A percentile compares a stretch with the other conserved stretches of the same genome.
Conservation (phyloP, 371 early-diverging fungal genomes). For the Lichtheimia ramosa region DNA sequence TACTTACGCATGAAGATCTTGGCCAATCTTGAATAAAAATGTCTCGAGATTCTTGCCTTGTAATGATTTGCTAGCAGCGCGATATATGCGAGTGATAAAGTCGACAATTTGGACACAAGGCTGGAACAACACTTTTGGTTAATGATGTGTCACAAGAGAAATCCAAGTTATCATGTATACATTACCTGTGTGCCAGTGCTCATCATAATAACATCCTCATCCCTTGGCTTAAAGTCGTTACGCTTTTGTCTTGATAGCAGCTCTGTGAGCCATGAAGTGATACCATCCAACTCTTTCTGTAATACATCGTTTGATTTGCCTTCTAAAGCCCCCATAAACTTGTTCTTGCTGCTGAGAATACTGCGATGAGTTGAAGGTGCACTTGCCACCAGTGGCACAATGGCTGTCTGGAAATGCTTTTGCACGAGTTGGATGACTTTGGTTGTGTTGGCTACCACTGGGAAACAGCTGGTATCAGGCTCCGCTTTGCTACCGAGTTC, state of each 20-base stretch:
- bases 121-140: conserved; percentile 20
- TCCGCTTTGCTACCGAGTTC: conserved; percentile 68
- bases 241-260: conserved; percentile 69
- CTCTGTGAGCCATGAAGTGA: conserved; percentile 57
- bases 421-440: conserved; percentile 83
- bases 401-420: conserved; percentile 83
- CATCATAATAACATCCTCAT: conserved; percentile 76
- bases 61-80: conserved; percentile 58
- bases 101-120: conserved; percentile 76
- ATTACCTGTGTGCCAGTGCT: conserved; percentile 69
- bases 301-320: conserved; percentile 72
- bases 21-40: conserved; percentile 79
- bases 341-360: conserved; percentile 81
- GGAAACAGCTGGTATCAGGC: conserved; percentile 74
- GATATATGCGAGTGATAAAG: conserved; percentile 63
- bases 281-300: conserved; percentile 76
- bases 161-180: not conserved
- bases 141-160: not conserved
- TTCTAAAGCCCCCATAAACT: conserved; percentile 80
- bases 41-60: conserved; percentile 80
- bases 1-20: conserved; percentile 74
- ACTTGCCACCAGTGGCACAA: conserved; percentile 76
- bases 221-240: conserved; percentile 81
- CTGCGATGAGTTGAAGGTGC: conserved; percentile 86
- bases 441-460: conserved; percentile 68